These are phyloP conservation scores for Saccharomyces hybrid DNA, from an alignment of 1,139 yeast genomes.

Conservation along the genomic window DNA sequence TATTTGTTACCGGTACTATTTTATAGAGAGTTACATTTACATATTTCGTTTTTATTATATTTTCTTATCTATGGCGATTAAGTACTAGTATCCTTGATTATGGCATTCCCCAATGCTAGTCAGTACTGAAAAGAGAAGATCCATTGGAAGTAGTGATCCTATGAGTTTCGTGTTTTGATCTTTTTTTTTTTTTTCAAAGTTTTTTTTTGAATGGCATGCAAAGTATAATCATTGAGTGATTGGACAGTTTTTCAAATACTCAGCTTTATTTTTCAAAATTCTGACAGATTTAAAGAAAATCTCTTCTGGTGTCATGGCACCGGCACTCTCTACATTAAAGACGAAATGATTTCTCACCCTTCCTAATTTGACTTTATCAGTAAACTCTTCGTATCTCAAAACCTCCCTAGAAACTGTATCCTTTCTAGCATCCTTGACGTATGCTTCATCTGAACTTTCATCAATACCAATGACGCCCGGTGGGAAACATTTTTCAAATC, in stretches of 20 bases:
- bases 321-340: slow-evolving; percentile 88
- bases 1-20: slow-evolving; percentile 19
- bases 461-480: slow-evolving; percentile 82
- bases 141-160: too few species aligned
- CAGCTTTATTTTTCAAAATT: slow-evolving; percentile 78
- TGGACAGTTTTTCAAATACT: slow-evolving; percentile 71
- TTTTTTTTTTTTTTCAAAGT: slow-evolving; percentile 3
- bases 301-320: slow-evolving; percentile 96
- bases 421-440: slow-evolving; percentile 77
- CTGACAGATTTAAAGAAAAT: slow-evolving; percentile 85
- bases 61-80: not conserved
- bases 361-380: slow-evolving; percentile 83
- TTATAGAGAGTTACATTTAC: slow-evolving; percentile 8
- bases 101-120: not conserved
- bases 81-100: too few species aligned
- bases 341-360: slow-evolving; percentile 88
- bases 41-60: slow-evolving; percentile 6
- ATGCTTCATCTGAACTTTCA: slow-evolving; percentile 56
- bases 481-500: slow-evolving; percentile 85
- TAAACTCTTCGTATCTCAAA: slow-evolving; percentile 83
- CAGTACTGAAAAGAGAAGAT: not conserved
- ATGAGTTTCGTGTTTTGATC: not conserved
- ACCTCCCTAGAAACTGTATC: slow-evolving; percentile 97
- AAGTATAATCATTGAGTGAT: slow-evolving; percentile 44
- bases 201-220: not conserved